A percentile compares a stretch with the other conserved stretches of the same genome.
Evolutionary conservation across 148 eudicot genomes (phyloP).

Genomic region (Cornus suecica): DNA sequence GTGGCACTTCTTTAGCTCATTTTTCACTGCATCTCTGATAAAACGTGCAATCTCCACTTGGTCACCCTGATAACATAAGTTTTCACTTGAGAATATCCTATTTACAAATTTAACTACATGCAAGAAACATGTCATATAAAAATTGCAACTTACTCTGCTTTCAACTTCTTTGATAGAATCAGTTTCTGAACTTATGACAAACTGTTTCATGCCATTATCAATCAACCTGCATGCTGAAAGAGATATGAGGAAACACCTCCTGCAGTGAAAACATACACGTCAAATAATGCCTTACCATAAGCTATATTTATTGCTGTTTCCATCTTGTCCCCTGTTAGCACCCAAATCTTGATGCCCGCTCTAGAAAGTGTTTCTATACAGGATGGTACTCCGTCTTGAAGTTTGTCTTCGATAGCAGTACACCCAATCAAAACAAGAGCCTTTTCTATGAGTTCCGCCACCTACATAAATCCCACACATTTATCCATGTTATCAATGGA

Average conservation of each 20-base stretch:
- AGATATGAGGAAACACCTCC: conserved; percentile 12
- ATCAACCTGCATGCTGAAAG: conserved; percentile 91
- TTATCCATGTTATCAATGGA: neutral
- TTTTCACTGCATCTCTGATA: conserved; percentile 59
- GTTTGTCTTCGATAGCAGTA: conserved; percentile 99
- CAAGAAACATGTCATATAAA: conserved; percentile 6
- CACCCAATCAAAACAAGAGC: conserved; percentile 82
- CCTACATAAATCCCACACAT: conserved; percentile 43
- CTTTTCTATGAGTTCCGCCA: conserved; percentile 89
- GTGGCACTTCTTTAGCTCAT: conserved; percentile 61
- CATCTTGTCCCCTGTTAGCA: conserved; percentile 97
- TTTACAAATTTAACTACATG: conserved; percentile 5
- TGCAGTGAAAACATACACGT: neutral
- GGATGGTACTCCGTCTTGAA: conserved; percentile 95
- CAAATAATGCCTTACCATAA: conserved; percentile 53
- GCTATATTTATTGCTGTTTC: conserved; percentile 98
- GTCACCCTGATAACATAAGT: conserved; percentile 55
- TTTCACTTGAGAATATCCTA: neutral
- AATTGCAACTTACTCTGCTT: conserved; percentile 55
- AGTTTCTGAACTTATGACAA: conserved; percentile 89
- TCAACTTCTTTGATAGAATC: conserved; percentile 85
- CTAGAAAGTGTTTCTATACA: conserved; percentile 90
- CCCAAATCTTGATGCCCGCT: conserved; percentile 99
- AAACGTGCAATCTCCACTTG: conserved; percentile 83
- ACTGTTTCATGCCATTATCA: conserved; percentile 89